Evolutionary conservation across 805 yeast species (phyloP), one percentile per base, ranked within the genome.

Genomic region (Zygoascus bituminiphila): DNA sequence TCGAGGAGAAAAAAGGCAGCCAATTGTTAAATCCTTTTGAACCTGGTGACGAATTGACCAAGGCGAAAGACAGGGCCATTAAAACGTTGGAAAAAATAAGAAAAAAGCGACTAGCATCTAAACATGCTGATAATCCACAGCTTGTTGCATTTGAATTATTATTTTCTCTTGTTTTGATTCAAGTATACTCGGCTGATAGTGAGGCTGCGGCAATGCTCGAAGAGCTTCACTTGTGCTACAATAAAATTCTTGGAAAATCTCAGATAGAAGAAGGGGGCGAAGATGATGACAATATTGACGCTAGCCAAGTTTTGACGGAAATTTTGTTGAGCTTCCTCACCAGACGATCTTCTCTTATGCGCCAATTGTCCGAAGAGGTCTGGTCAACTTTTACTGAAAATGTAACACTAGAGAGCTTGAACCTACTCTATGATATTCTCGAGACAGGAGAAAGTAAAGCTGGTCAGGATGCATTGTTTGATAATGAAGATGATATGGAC

Each of bases 391-490:
- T 82, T 50, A 62, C 78, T n/a, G 66, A 63, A 17, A 68, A 72
- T 29, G 63, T 81, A 25, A 70, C 69, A 2, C 57, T 54, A 9
- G 62, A 64, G 8, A 78, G 82, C 42, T 55, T 84, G 26, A 65
- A 68, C 9, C 63, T 77, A 21, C 57, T 84, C 43, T 70, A 71
- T 45, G 83, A 81, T 49, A 75, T 82, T 15, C 62, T 83, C 45
- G 55, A 67, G 15, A 73, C 94, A 0, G 80, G 77, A 59, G 97
- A 89, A 63, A 86, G 84, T 62, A 78, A 81, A 52, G 81, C 82
- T 55, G 97, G 97, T 1, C 93, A 86, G 63, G 73, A 75, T 22
- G 75, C 76, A 42, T 66, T 91, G 57, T 89, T 89, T 60, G 86
- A 84, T 50, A 79, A 76, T 12, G 86, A 71, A 9, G 73, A 73